A percentile compares a stretch with the other conserved stretches of the same genome.
Conservation (phyloP, 345 rosid species). For the Gossypioides kirkii region DNA sequence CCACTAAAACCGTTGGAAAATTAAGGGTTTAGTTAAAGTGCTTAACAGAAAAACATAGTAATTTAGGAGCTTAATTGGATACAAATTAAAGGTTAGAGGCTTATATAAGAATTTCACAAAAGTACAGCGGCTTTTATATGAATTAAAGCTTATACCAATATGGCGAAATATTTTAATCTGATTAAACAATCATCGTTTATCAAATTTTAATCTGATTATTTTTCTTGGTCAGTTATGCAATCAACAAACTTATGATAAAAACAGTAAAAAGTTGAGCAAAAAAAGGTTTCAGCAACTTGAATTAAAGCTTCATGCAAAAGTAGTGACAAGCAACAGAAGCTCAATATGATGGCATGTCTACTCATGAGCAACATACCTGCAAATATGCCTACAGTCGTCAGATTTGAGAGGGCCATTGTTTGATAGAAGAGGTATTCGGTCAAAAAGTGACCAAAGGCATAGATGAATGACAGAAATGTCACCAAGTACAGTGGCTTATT, state of each 20-base stretch:
- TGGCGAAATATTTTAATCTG: background rate
- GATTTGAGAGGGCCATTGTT: slow-evolving; percentile 72
- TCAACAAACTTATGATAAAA: background rate
- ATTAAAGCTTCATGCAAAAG: background rate
- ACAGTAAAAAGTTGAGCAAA: background rate
- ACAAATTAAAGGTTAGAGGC: background rate
- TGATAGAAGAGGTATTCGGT: slow-evolving; percentile 70
- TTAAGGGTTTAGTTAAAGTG: background rate
- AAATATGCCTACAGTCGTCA: slow-evolving; percentile 71
- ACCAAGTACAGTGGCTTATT: slow-evolving; percentile 73
- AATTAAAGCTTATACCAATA: background rate
- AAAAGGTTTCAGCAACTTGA: background rate
- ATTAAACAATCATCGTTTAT: background rate
- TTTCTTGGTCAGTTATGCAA: background rate
- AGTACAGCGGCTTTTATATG: background rate
- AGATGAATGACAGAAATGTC: slow-evolving; percentile 78
- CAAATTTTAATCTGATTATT: background rate
- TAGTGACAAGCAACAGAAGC: background rate
- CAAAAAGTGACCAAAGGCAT: slow-evolving; percentile 82
- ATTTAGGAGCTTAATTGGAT: background rate
- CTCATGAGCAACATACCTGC: slow-evolving; percentile 49
- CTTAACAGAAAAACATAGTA: background rate
- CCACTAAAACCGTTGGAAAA: background rate
- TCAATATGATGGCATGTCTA: background rate
- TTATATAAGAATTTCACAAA: background rate